Base-by-base conservation (phyloP, 495 filamentous ascomycete species). In the Penicillium daleae region DNA sequence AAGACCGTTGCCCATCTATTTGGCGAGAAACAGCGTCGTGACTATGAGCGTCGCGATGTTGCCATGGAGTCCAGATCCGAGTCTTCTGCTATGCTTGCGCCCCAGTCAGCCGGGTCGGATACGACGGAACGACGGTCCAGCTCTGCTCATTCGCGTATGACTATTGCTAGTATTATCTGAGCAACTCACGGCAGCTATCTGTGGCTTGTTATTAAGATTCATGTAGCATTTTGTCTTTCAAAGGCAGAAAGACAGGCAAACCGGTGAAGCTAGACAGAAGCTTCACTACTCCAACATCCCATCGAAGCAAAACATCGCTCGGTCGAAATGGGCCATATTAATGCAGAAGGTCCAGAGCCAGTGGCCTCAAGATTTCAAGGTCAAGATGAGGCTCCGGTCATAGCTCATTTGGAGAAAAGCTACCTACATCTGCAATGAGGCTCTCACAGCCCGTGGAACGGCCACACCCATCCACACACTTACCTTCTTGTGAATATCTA, bases 111-210 rank as follows among this genome's bases (percentile, higher is more conserved):
- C 7, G 55, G 76, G 8, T 76, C 79, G 42, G 76, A 78, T 35
- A 71, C 74, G 22, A 72, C 74, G n/a, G 70, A 80, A 7, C 69
- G 63, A 33, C 75, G 65, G 50, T 66, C 76, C 7, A 76, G 60
- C 49, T 74, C 74, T 56, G 68, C 75, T 35, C 76, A 79, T 64
- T 84, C 83, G 70, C 82, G 90, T 62, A 91, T 93, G 75, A 90
- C 88, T 62, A 93, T 93, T 68, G 89, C 90, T 39, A 92, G 90
- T 73, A 92, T 93, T 55, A 92, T 93, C 24, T 80, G 56, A 76
- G 49, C 21, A 32, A 13, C 12, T 50, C 4, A 15, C 19, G 4
- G 21, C 2, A 21, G n/a, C 29, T 42, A 48, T 32, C 6, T 2
- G 4, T 9, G 3, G 9, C 26, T 17, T n/a, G 8, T 1, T 29